These are phyloP conservation scores for Lasiodiplodia theobromae DNA, from an alignment of 2,329 filamentous ascomycete species.

Conservation along the genomic window DNA sequence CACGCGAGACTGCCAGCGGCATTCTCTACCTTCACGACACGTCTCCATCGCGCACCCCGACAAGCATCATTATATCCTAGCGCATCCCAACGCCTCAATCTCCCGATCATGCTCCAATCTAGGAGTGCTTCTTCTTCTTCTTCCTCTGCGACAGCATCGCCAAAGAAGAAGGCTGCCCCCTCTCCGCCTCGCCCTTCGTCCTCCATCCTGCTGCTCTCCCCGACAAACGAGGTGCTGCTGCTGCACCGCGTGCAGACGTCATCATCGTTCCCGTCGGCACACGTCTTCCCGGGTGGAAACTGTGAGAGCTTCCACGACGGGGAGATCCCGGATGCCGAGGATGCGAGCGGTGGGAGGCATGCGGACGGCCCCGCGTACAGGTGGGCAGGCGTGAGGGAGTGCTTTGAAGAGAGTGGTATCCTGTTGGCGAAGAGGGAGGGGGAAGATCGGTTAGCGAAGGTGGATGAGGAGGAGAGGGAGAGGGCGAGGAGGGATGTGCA, in stretches of 20 bases:
- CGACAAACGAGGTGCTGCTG: conserved; percentile 84
- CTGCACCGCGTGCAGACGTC: conserved; percentile 86
- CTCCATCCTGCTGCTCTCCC: conserved; percentile 85
- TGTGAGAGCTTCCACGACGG: conserved; percentile 81
- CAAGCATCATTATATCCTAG: conserved; percentile 76
- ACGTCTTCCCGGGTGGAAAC: conserved; percentile 94
- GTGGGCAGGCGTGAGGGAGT: conserved; percentile 85
- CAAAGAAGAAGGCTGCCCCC: conserved; percentile 2
- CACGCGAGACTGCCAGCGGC: neutral
- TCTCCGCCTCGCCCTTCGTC: conserved; percentile 23
- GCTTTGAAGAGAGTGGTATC: conserved; percentile 94
- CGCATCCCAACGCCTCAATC: neutral
- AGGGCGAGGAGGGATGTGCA: conserved; percentile 74
- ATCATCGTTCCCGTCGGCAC: conserved; percentile 84
- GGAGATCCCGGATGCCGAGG: conserved; percentile 54
- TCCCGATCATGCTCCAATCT: neutral
- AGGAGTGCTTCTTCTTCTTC: neutral
- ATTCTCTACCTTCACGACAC: neutral
- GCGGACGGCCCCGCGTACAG: conserved; percentile 76
- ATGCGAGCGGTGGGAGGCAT: conserved; percentile 58
- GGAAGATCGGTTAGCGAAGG: conserved; percentile 46
- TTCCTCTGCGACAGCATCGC: neutral
- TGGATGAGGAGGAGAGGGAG: conserved; percentile 68
- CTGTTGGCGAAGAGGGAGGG: conserved; percentile 67
- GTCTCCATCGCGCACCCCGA: neutral